Evolutionary conservation across 192 early-diverging fungal species (phyloP).

Genomic region (Spinellus fusiger): DNA sequence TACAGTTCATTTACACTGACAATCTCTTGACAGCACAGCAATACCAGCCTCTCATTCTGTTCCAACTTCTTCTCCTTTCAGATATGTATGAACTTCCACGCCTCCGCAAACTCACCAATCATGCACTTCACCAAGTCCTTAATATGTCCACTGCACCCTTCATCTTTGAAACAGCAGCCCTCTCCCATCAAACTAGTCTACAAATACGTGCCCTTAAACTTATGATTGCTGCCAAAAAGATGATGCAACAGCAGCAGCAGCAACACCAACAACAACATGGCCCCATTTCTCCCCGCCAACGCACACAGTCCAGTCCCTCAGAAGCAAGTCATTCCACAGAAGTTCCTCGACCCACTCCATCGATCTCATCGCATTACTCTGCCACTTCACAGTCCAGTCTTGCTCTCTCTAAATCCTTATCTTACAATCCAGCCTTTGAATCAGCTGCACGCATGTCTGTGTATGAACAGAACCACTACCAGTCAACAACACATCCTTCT

Average conservation of each 20-base stretch:
- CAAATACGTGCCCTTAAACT: conserved; percentile 51
- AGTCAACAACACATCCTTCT: not conserved
- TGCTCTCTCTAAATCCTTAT: not conserved
- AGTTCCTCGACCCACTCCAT: not conserved
- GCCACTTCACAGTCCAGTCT: not conserved
- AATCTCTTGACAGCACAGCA: conserved; percentile 60
- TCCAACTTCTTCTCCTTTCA: conserved; percentile 55
- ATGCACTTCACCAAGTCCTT: conserved; percentile 57
- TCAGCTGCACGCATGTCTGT: not conserved
- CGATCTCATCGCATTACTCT: not conserved
- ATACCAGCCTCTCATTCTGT: conserved; percentile 58
- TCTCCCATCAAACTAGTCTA: conserved; percentile 60
- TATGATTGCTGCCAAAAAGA: conserved; percentile 50
- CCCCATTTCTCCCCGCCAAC: not conserved
- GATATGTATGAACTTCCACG: conserved; percentile 59
- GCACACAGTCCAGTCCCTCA: not conserved
- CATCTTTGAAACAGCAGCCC: conserved; percentile 61
- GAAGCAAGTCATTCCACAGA: not conserved
- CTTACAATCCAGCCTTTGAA: not conserved
- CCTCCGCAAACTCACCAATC: conserved; percentile 48
- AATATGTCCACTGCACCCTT: conserved; percentile 59
- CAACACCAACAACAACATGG: conserved; percentile 8
- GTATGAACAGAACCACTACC: not conserved
- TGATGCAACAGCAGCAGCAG: conserved; percentile 43
- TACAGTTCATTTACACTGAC: conserved; percentile 68